A percentile compares a stretch with the other conserved stretches of the same genome.
Conservation (phyloP, 495 filamentous ascomycete genomes). For the Cairneyella variabilis region DNA sequence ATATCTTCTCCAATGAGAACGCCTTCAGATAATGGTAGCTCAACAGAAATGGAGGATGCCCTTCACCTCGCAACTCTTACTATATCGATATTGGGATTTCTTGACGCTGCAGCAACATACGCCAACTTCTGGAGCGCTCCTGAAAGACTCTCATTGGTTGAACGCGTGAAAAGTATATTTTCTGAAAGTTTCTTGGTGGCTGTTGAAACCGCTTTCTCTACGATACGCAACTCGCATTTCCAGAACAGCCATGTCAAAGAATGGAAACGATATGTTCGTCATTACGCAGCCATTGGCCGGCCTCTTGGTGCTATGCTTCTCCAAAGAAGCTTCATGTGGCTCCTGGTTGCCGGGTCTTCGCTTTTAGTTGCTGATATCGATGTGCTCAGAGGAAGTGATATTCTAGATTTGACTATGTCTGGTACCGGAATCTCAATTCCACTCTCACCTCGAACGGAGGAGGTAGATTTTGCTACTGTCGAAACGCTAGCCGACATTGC, state of each 20-base stretch:
- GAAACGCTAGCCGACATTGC: slow-evolving; percentile 72
- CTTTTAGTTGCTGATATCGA: slow-evolving; percentile 60
- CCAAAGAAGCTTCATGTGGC: slow-evolving; percentile 78
- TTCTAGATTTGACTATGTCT: slow-evolving; percentile 74
- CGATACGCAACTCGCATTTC: slow-evolving; percentile 62
- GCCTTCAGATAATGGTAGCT: slow-evolving; percentile 34
- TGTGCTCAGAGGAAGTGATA: slow-evolving; percentile 53
- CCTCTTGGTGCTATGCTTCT: slow-evolving; percentile 91
- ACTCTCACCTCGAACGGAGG: slow-evolving; percentile 33
- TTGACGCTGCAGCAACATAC: slow-evolving; percentile 73
- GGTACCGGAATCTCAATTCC: slow-evolving; percentile 32
- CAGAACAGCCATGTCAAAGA: slow-evolving; percentile 52
- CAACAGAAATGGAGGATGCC: slow-evolving; percentile 55
- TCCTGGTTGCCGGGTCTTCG: slow-evolving; percentile 76
- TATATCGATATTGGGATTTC: slow-evolving; percentile 81
- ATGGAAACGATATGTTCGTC: slow-evolving; percentile 80
- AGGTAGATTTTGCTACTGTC: slow-evolving; percentile 51
- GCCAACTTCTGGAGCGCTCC: slow-evolving; percentile 71
- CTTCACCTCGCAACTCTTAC: slow-evolving; percentile 65
- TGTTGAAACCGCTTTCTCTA: slow-evolving; percentile 82
- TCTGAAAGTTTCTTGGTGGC: slow-evolving; percentile 79
- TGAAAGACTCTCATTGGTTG: slow-evolving; percentile 67
- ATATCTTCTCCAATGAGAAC: slow-evolving; percentile 23
- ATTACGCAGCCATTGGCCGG: slow-evolving; percentile 72
- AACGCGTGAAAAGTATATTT: slow-evolving; percentile 63